Evolutionary conservation across 495 filamentous ascomycete genomes (phyloP), one percentile per base, ranked within the genome.

Genomic region (Parmelia sp.): DNA sequence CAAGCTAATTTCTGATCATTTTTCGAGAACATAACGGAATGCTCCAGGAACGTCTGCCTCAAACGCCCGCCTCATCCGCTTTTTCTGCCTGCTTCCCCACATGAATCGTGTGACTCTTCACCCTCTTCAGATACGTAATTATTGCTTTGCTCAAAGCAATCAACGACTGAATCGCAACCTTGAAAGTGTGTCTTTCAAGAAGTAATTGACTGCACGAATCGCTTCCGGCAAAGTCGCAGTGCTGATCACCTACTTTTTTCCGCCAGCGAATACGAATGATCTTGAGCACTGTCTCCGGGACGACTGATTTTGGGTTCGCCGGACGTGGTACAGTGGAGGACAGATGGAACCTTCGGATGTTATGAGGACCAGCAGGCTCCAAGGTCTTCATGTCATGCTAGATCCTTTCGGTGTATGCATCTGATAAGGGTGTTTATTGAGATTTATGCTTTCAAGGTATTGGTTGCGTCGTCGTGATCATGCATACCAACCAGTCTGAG

Each of bases 201-300:
- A 39, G 36, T 5, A 23, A 83, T 81, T 82, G 81, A 66, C 81
- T 82, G 39, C 80, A 74, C 4, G 78, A 71, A 53, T 82, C 70
- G 68, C 76, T 74, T 10, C 62, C 57, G 39, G 72, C 71, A 58
- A 75, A 76, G 11, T 71, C 36, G 71, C 73, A n/a, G 71, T 68
- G 45, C 58, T 65, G 23, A 53, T 66, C 60, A 40, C 33, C n/a
- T 79, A 81, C 9, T 80, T 82, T 68, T 83, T 83, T 2, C 71
- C 68, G 1, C 79, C 83, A 55, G 83, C 80, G 25, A 77, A 76
- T 29, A 74, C 74, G 23, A 86, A 83, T 87, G 81, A 49, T 84
- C 82, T 66, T 79, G 79, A 55, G 83, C 74, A 65, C 81, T 81
- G 74, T 87, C 86, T 75, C 83, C 80, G 73, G 88, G 87, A 71